phyloP scores from a whole-genome alignment of 331 rosid species.

The Prunus yedoensis region DNA sequence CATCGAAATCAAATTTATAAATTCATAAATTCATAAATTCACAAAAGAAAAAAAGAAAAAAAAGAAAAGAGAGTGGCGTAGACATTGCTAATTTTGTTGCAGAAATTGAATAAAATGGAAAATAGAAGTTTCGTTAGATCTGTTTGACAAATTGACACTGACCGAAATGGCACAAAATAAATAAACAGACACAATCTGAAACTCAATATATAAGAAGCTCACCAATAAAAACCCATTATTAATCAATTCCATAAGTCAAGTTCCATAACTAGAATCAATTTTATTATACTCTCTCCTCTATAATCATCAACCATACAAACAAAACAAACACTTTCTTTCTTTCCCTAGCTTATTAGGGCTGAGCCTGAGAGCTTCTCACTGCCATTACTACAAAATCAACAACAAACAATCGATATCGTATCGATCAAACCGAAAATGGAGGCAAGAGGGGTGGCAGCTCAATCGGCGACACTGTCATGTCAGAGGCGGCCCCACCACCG shows the following conservation, averaged over 20 bases:
- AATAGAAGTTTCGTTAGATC: background rate
- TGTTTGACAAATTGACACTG: background rate
- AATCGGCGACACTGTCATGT: slow-evolving; percentile 76
- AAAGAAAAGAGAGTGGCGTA: background rate
- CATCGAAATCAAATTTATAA: no score
- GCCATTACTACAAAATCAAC: background rate
- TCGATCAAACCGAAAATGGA: slow-evolving; percentile 22
- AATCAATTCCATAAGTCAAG: background rate
- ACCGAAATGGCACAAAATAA: background rate
- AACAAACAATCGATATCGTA: background rate
- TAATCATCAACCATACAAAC: background rate
- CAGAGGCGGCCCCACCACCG: slow-evolving; percentile 61
- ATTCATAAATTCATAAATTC: no score
- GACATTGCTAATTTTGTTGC: background rate
- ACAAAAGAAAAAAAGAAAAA: no score
- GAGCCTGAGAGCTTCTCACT: background rate
- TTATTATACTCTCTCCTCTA: background rate
- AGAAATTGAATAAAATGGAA: background rate
- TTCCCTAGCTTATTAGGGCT: background rate
- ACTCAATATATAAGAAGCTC: no score
- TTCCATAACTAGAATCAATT: background rate
- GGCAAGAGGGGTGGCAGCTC: slow-evolving; percentile 50
- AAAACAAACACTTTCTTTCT: background rate
- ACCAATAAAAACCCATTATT: no score
- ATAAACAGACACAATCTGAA: no score